A percentile compares a stretch with the other conserved stretches of the same genome.
Evolutionary conservation across 108 stramenopile genomes (phyloP).

Genomic region (Skeletonema menzelii): DNA sequence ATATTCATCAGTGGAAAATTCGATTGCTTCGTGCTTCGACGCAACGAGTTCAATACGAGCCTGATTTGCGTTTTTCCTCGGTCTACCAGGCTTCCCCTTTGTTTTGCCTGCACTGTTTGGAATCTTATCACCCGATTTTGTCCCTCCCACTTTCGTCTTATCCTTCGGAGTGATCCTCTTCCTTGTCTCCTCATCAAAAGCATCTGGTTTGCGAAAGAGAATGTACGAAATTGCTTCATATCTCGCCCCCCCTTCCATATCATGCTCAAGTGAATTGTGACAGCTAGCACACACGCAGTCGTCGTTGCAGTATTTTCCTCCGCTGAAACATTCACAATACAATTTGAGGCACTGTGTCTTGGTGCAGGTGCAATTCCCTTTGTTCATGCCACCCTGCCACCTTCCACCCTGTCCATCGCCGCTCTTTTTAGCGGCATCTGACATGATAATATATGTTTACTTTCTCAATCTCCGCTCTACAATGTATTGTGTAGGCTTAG

Average conservation of each 20-base stretch:
- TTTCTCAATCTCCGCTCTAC: too few species aligned
- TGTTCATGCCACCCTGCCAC: not conserved
- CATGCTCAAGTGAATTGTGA: slow-evolving; percentile 10
- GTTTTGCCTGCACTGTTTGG: not conserved
- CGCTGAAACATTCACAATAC: slow-evolving; percentile 84
- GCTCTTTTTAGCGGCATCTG: not conserved
- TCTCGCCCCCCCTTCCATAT: not conserved
- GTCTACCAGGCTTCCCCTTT: not conserved
- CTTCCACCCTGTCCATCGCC: not conserved
- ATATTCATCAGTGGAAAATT: slow-evolving; percentile 14
- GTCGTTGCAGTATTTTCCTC: slow-evolving; percentile 46
- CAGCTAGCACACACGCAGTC: slow-evolving; percentile 30
- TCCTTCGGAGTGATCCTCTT: not conserved
- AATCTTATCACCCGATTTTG: not conserved
- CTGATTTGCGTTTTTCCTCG: slow-evolving; percentile 4
- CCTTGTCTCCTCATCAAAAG: slow-evolving; percentile 26
- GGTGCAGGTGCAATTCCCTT: slow-evolving; percentile 58
- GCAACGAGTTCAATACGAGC: slow-evolving; percentile 1
- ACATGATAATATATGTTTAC: not conserved
- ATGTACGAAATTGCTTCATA: slow-evolving; percentile 6
- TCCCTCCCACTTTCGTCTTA: not conserved
- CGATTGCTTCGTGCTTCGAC: slow-evolving; percentile 8
- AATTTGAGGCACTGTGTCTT: slow-evolving; percentile 74
- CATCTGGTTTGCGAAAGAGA: slow-evolving; percentile 24
- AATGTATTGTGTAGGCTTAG: too few species aligned